phyloP scores from a whole-genome alignment of 2,329 filamentous ascomycete genomes.

The Paraconiothyrium sp. region DNA sequence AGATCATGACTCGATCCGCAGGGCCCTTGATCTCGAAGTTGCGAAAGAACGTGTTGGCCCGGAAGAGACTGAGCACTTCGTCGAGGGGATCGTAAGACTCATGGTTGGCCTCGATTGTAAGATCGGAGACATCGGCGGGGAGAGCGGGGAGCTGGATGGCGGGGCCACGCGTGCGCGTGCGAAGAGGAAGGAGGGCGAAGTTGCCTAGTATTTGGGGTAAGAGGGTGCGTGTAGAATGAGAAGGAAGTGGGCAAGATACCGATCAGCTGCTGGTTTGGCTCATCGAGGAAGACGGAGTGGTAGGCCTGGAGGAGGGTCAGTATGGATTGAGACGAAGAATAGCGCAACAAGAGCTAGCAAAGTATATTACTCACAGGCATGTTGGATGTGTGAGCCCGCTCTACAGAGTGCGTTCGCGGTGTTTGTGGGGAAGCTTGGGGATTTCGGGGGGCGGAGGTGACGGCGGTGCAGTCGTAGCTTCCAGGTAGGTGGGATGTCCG shows the following conservation, averaged over 20 bases:
- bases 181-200: constrained; percentile 92
- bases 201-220: constrained; percentile 67
- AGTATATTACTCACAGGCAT: constrained; percentile 56
- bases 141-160: constrained; percentile 80
- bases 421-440: constrained; percentile 27
- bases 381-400: constrained; percentile 39
- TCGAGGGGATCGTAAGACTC: constrained; percentile 97
- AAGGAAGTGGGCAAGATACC: constrained; percentile 54
- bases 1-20: constrained; percentile 92
- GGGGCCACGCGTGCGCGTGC: constrained; percentile 94
- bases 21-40: constrained; percentile 99
- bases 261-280: constrained; percentile 74
- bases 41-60: constrained; percentile 98
- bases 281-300: constrained; percentile 94
- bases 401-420: constrained; percentile 13
- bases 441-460: constrained; percentile 43
- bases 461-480: constrained; percentile 23
- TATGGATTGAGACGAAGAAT: not conserved
- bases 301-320: constrained; percentile 74
- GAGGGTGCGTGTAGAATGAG: constrained; percentile 9
- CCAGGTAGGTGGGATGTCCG: constrained; percentile 41
- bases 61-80: constrained; percentile 91
- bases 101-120: constrained; percentile 77
- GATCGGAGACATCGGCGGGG: constrained; percentile 63
- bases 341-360: not conserved